A percentile compares a stretch with the other conserved stretches of the same genome.
These are phyloP conservation scores for Hordeum pubiflorum DNA, from an alignment of 202 grass and related monocot species.

Conservation along the genomic window DNA sequence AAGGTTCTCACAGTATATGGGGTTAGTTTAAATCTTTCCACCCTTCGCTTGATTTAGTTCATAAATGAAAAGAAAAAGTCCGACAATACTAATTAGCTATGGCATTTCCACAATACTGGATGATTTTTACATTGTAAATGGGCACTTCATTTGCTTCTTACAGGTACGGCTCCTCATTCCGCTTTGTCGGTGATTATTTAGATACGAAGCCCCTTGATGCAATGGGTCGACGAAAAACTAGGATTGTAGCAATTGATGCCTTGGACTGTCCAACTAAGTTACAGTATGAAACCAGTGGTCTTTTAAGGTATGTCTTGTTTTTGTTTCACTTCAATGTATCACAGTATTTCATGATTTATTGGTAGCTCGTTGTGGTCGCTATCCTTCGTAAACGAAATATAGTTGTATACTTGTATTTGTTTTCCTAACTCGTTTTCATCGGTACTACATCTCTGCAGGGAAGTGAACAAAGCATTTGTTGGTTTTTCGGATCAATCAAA, in stretches of 20 bases:
- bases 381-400: neutral
- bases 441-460: conserved; percentile 34
- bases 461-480: conserved; percentile 85
- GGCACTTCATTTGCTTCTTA: conserved; percentile 3
- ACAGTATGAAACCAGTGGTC: conserved; percentile 54
- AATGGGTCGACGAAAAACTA: conserved; percentile 60
- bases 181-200: conserved; percentile 64
- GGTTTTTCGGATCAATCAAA: conserved; percentile 64
- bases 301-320: conserved; percentile 56
- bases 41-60: conserved; percentile 20
- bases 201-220: conserved; percentile 70
- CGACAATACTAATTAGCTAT: neutral
- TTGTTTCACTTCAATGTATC: neutral
- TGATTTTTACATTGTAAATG: conserved; percentile 6
- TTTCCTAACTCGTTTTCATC: neutral
- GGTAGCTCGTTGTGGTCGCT: neutral
- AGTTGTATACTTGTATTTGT: neutral
- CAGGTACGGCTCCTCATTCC: conserved; percentile 78
- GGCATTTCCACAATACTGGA: neutral
- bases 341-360: neutral
- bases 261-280: conserved; percentile 51
- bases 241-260: conserved; percentile 85
- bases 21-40: conserved; percentile 47
- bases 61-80: neutral
- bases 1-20: conserved; percentile 76